Conservation (phyloP, 371 early-diverging fungal genomes). For the Funneliformis caledonium region DNA sequence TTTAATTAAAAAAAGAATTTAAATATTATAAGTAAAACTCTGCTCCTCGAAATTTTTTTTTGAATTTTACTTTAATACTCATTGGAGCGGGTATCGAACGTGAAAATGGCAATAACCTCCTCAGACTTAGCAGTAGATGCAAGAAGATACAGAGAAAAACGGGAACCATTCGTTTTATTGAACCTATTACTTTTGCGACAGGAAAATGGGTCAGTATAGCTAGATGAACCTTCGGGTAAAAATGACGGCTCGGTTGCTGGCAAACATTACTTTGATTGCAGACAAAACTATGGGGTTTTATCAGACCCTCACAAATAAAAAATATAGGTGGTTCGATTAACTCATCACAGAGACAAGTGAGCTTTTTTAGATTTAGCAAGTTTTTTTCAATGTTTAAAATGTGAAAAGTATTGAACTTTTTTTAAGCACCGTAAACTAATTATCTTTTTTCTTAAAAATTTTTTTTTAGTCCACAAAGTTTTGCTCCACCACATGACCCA, state of each 20-base stretch:
- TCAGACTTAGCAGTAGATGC: constrained; percentile 6
- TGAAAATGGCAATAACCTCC: neutral
- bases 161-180: constrained; percentile 68
- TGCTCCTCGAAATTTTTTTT: no score
- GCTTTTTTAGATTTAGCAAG: neutral
- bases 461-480: neutral
- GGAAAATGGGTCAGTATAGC: constrained; percentile 85
- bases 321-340: constrained; percentile 45
- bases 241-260: constrained; percentile 82
- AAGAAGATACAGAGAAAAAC: neutral
- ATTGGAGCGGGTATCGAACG: neutral
- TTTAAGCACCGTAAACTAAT: no score
- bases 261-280: constrained; percentile 82
- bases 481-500: constrained; percentile 37
- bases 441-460: neutral
- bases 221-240: constrained; percentile 75
- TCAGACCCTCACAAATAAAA: constrained; percentile 71
- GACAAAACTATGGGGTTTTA: constrained; percentile 78
- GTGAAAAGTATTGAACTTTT: no score
- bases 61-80: no score
- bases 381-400: neutral
- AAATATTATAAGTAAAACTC: no score
- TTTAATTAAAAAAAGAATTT: no score
- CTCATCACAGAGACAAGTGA: constrained; percentile 43
- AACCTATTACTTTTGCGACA: constrained; percentile 70